These are phyloP conservation scores for Aspergillus viridinutans DNA, from an alignment of 2,329 filamentous ascomycete species.

Conservation along the genomic window DNA sequence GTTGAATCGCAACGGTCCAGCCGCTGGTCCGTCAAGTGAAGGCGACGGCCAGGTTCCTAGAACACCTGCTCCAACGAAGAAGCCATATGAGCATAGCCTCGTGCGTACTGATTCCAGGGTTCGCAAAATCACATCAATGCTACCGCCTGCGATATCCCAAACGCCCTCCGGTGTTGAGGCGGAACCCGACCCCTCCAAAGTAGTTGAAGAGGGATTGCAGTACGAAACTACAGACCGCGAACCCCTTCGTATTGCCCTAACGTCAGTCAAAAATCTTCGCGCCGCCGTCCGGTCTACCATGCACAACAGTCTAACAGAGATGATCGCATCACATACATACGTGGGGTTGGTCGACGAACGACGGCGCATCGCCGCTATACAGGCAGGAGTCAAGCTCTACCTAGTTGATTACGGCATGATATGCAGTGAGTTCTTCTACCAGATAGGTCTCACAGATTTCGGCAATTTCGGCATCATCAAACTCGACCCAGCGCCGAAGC, in stretches of 20 bases:
- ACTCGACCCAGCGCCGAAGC: constrained; percentile 69
- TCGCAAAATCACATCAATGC: constrained; percentile 96
- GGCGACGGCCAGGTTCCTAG: constrained; percentile 36
- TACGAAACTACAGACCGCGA: constrained; percentile 72
- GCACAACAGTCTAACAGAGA: constrained; percentile 80
- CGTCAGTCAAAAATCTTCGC: constrained; percentile 81
- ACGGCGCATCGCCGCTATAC: constrained; percentile 84
- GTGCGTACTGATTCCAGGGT: constrained; percentile 83
- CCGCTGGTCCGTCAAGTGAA: constrained; percentile 12
- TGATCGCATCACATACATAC: constrained; percentile 84
- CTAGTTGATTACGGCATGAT: constrained; percentile 88
- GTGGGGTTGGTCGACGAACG: constrained; percentile 87
- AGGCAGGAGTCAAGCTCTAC: constrained; percentile 86
- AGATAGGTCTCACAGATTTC: constrained; percentile 90
- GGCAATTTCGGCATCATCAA: constrained; percentile 85
- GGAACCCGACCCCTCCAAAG: constrained; percentile 27
- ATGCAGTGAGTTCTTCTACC: constrained; percentile 89
- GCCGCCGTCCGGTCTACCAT: constrained; percentile 73
- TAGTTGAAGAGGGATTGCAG: constrained; percentile 51
- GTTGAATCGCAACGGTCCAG: constrained; percentile 18
- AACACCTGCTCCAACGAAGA: constrained; percentile 40
- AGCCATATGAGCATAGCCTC: constrained; percentile 77
- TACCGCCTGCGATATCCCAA: constrained; percentile 55
- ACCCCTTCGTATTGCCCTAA: constrained; percentile 66
- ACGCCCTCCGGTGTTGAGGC: constrained; percentile 21